These are phyloP conservation scores for Solanum pennellii DNA, from an alignment of 257 asterid species.

Conservation along the genomic window DNA sequence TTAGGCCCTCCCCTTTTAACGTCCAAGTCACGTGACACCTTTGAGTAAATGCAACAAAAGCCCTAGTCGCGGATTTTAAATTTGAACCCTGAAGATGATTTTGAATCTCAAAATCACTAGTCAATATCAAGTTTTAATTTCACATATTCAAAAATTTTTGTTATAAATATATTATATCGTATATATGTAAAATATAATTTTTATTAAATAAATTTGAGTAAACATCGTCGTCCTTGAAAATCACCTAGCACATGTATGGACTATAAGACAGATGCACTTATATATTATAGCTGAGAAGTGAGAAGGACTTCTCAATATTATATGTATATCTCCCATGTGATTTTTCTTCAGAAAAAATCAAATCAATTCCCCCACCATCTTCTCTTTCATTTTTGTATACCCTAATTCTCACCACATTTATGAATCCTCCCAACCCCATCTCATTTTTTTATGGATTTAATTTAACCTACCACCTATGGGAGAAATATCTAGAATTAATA, in stretches of 20 bases:
- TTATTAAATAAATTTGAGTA: background rate
- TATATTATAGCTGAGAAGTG: background rate
- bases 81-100: background rate
- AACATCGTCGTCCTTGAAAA: background rate
- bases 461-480: background rate
- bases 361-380: background rate
- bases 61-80: background rate
- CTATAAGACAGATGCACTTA: background rate
- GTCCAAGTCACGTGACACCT: conserved; percentile 26
- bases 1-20: conserved; percentile 11
- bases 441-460: background rate
- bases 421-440: background rate
- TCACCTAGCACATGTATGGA: background rate
- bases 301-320: conserved; percentile 1
- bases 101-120: background rate
- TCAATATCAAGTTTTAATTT: background rate
- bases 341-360: background rate
- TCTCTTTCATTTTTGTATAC: background rate
- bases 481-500: background rate
- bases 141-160: background rate
- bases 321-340: background rate
- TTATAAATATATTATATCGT: background rate
- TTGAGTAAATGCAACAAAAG: background rate
- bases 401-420: background rate
- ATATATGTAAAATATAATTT: background rate